Conservation (phyloP, 2,329 filamentous ascomycete species). For the Knufia petricola region DNA sequence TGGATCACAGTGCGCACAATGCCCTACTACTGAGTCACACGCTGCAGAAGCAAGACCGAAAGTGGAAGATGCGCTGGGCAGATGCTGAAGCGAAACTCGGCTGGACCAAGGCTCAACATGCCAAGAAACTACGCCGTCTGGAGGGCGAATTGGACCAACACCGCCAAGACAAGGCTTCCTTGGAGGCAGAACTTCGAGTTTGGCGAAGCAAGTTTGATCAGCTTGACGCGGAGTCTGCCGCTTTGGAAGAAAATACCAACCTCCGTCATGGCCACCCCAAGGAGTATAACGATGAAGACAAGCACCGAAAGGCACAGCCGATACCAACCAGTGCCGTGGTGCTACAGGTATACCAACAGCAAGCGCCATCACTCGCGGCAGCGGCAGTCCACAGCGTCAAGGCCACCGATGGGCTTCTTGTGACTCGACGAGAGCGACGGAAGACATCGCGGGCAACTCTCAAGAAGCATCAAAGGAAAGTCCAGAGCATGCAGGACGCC, state of each 20-base stretch:
- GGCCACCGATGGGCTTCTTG: constrained; percentile 5
- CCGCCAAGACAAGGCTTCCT: no score
- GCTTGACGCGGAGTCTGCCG: no score
- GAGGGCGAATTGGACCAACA: no score
- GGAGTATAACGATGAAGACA: background rate
- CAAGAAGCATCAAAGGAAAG: constrained; percentile 6
- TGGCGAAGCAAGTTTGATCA: no score
- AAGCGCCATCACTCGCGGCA: constrained; percentile 1
- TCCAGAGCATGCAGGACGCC: constrained; percentile 7
- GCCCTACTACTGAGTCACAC: no score
- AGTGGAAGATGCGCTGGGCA: no score
- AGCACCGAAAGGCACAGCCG: background rate
- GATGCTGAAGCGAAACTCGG: no score
- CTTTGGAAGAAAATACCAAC: background rate
- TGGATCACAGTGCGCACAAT: no score
- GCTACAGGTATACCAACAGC: constrained; percentile 2
- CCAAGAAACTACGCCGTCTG: no score
- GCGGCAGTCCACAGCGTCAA: background rate
- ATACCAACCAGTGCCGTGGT: background rate
- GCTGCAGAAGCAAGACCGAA: no score
- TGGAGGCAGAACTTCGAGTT: no score
- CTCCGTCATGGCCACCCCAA: background rate
- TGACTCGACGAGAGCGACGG: background rate
- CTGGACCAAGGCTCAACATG: no score
- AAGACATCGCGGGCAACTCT: constrained; percentile 3